These are phyloP conservation scores for Arabidopsis lyrata DNA, from an alignment of 441 rosid species.

Conservation along the genomic window DNA sequence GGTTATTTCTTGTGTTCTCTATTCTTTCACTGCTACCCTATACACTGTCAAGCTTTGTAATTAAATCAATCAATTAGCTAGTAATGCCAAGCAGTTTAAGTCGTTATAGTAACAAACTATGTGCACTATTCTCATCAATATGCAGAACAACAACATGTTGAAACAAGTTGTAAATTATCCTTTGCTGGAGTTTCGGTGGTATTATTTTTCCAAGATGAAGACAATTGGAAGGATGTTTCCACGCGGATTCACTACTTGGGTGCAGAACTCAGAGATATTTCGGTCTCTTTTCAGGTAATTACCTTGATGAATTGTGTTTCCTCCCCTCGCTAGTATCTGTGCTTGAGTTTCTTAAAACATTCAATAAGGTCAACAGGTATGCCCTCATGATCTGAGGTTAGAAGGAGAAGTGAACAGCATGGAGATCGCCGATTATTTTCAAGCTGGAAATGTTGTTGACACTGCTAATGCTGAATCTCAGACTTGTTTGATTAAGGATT, in stretches of 20 bases:
- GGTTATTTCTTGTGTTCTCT: conserved; percentile 15
- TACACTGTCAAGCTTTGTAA: conserved; percentile 27
- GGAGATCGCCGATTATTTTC: conserved; percentile 70
- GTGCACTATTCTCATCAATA: conserved; percentile 26
- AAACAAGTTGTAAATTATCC: conserved; percentile 74
- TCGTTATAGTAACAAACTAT: conserved; percentile 23
- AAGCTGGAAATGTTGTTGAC: conserved; percentile 44
- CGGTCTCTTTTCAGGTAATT: conserved; percentile 80
- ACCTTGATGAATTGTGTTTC: conserved; percentile 38
- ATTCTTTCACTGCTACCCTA: conserved; percentile 14
- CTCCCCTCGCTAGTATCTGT: conserved; percentile 38
- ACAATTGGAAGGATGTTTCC: conserved; percentile 48
- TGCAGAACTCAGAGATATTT: conserved; percentile 69
- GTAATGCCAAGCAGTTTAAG: conserved; percentile 15
- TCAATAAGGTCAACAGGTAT: conserved; percentile 72
- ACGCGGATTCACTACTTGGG: conserved; percentile 66
- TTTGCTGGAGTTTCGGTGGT: conserved; percentile 75
- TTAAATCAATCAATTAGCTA: conserved; percentile 19
- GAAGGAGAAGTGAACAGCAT: conserved; percentile 71
- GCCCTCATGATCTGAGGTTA: conserved; percentile 71
- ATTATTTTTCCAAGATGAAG: conserved; percentile 77
- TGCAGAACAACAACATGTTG: conserved; percentile 88
- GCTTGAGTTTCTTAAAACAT: conserved; percentile 41
- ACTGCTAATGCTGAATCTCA: conserved; percentile 38
- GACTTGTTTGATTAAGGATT: conserved; percentile 51